Evolutionary conservation across 441 rosid species (phyloP), one percentile per base, ranked within the genome.

Genomic region (Mallotus repandus): DNA sequence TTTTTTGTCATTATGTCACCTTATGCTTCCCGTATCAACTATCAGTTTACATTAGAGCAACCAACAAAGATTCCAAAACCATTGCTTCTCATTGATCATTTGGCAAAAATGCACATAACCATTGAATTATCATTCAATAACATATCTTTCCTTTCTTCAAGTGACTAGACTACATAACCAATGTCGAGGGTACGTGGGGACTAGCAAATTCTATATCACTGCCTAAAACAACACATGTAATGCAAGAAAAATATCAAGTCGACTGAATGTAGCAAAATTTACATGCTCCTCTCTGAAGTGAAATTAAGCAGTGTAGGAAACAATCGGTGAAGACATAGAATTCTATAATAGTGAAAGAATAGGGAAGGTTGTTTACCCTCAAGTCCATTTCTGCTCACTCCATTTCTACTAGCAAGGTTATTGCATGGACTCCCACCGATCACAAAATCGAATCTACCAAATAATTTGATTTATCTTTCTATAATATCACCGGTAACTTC

Each of bases 241-340:
- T 52, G 29, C 19, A 54, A 63, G 38, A 29, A 54, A 63, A 46
- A 55, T 46, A 35, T 63, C 13, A n/a, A 49, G 29, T 8, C 0
- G 14, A 49, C 5, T 0, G 45, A 70, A 49, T 48, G 38, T 16
- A 38, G 25, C 46, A 46, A 29, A 66, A 76, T 49, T 78, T 78
- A 84, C 46, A 61, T 9, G 58, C 71, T 70, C 81, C 93, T 84
- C 48, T 85, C 85, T 10, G 90, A 78, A 52, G 90, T 89, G 83
- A 93, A 83, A 80, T 93, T 89, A 68, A 93, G 95, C 64, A 95
- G 84, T 14, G 77, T 89, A 12, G 94, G 92, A 79, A 95, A 93
- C 85, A 93, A 95, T 0, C 59, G 74, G 50, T 86, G 92, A 80
- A 50, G 8, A 0, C 60, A 48, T 16, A 70, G 14, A 55, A 70